Evolutionary conservation across 1,284 basidiomycete genomes (phyloP).

Genomic region (Prillingera fragicola): DNA sequence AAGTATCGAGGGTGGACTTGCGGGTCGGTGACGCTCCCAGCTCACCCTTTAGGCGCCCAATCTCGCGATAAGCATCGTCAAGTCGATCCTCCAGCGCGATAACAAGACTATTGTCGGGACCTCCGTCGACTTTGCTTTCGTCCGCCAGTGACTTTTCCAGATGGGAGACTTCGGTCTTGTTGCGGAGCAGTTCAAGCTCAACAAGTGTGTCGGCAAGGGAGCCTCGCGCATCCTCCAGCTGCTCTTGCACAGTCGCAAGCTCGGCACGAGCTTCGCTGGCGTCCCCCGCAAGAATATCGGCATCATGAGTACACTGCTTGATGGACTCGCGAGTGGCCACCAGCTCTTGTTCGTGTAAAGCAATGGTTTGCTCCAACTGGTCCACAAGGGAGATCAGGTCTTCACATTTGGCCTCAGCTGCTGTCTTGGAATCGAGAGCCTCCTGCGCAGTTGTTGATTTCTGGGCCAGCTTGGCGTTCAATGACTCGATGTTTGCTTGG

Average conservation of each 20-base stretch:
- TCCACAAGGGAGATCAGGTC: neutral
- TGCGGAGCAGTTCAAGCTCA: conserved; percentile 28
- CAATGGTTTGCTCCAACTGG: neutral
- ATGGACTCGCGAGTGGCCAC: neutral
- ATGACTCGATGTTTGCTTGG: conserved; percentile 27
- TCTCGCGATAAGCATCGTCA: conserved; percentile 71
- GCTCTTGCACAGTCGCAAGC: conserved; percentile 5
- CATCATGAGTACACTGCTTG: too few relatives aligned
- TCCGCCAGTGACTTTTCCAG: conserved; percentile 5
- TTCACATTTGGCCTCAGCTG: too few relatives aligned
- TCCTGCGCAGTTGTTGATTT: neutral
- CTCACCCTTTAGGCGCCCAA: conserved; percentile 63
- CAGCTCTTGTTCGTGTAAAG: too few relatives aligned
- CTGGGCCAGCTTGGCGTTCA: conserved; percentile 24
- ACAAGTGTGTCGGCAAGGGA: conserved; percentile 24
- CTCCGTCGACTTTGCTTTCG: too few relatives aligned
- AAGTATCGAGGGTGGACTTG: conserved; percentile 30
- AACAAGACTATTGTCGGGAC: conserved; percentile 17
- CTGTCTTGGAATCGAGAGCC: neutral
- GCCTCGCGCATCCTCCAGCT: conserved; percentile 19
- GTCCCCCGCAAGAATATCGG: neutral
- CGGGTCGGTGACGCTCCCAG: conserved; percentile 48
- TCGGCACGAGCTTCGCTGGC: too few relatives aligned
- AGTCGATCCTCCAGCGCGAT: conserved; percentile 63
- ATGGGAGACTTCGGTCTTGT: conserved; percentile 16